Conservation (phyloP, 345 rosid species). For the Reutealis trisperma region DNA sequence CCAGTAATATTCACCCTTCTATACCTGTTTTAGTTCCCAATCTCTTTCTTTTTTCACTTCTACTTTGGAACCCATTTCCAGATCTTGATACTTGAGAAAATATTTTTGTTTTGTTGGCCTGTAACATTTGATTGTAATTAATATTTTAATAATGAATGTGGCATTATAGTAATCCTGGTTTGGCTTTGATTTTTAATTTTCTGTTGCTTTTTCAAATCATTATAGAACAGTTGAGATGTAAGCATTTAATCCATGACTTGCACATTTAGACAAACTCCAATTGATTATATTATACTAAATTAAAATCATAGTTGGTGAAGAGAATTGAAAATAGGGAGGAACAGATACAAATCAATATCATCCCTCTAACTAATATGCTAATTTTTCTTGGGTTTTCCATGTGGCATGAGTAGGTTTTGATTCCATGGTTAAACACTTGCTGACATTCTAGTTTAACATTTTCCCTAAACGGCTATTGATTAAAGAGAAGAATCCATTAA, state of each 20-base stretch:
- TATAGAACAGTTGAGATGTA: no score
- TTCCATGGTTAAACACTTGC: background rate
- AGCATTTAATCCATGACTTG: no score
- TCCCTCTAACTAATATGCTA: background rate
- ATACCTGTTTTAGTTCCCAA: conserved; percentile 65
- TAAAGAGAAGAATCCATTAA: no score
- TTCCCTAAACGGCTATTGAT: no score
- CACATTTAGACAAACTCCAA: background rate
- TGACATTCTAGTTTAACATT: no score
- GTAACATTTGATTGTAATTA: background rate
- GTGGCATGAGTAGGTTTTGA: background rate
- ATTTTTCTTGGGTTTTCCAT: background rate
- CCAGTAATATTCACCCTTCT: conserved; percentile 46
- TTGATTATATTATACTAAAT: no score
- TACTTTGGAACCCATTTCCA: conserved; percentile 58
- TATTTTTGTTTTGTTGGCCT: background rate
- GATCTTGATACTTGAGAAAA: conserved; percentile 14
- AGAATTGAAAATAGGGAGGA: background rate
- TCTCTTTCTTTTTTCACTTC: conserved; percentile 49
- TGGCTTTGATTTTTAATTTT: background rate
- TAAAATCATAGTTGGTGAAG: background rate
- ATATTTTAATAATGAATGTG: background rate
- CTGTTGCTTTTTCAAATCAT: background rate
- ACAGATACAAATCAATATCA: background rate
- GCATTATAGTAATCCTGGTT: background rate